A percentile compares a stretch with the other conserved stretches of the same genome.
Conservation (phyloP, 2,329 filamentous ascomycete genomes). For the Paraphoma sp. region DNA sequence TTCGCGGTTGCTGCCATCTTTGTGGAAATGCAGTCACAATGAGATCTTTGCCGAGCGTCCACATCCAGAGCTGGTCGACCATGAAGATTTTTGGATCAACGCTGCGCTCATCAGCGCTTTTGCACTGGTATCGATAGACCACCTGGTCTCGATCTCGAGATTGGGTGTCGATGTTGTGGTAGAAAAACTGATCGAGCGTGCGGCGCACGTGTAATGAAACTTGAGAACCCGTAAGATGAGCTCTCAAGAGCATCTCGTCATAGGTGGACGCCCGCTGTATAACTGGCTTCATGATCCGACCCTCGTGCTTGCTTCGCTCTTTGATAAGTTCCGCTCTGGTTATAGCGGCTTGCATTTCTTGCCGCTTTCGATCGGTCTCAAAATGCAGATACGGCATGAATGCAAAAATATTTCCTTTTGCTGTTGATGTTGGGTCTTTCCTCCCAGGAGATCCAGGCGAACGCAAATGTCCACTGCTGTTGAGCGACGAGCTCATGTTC, state of each 20-base stretch:
- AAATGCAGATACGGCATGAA: constrained; percentile 73
- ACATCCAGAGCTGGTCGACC: constrained; percentile 74
- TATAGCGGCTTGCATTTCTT: constrained; percentile 65
- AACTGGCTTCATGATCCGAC: constrained; percentile 19
- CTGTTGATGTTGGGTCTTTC: constrained; percentile 38
- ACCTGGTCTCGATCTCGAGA: constrained; percentile 69
- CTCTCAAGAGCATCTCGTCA: constrained; percentile 57
- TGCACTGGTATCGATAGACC: constrained; percentile 65
- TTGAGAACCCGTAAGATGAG: constrained; percentile 55
- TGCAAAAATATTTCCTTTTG: constrained; percentile 49
- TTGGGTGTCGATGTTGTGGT: constrained; percentile 68
- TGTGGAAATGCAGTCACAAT: constrained; percentile 67
- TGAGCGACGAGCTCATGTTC: constrained; percentile 30
- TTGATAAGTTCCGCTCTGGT: constrained; percentile 40
- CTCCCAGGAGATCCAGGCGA: constrained; percentile 47
- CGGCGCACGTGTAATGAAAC: constrained; percentile 64
- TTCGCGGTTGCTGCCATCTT: constrained; percentile 65
- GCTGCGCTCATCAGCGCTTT: constrained; percentile 36
- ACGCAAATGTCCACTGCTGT: constrained; percentile 33
- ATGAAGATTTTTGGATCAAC: constrained; percentile 68
- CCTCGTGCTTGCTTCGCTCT: constrained; percentile 23
- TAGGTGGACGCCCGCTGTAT: constrained; percentile 37
- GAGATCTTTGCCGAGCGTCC: constrained; percentile 64
- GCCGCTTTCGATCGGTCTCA: constrained; percentile 62
- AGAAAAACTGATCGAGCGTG: constrained; percentile 71